Evolutionary conservation across 1,284 basidiomycete genomes (phyloP).

Genomic region (Cryptococcus floricola): DNA sequence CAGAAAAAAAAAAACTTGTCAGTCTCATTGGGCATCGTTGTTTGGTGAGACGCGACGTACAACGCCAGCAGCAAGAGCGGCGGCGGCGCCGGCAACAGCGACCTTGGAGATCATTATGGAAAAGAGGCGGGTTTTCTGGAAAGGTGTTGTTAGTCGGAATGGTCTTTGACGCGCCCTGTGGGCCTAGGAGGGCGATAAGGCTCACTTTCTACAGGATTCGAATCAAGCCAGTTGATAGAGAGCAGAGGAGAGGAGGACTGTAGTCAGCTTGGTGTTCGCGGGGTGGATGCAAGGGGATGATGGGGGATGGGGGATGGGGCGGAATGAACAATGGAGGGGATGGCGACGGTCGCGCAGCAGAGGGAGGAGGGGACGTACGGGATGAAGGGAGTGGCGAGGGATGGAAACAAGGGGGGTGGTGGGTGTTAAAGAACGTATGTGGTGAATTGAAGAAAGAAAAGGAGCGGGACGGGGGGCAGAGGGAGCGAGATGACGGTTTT

Average conservation of each 20-base stretch:
- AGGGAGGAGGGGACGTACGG: too few relatives aligned
- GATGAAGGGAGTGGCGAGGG: too few relatives aligned
- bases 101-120: conserved; percentile 23
- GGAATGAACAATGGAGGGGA: too few relatives aligned
- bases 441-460: not conserved
- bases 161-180: not conserved
- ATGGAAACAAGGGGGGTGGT: too few relatives aligned
- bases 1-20: not conserved
- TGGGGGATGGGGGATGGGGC: too few relatives aligned
- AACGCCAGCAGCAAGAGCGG: conserved; percentile 28
- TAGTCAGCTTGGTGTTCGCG: not conserved
- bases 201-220: not conserved
- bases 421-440: too few relatives aligned
- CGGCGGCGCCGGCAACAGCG: conserved; percentile 18
- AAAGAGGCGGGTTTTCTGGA: not conserved
- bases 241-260: not conserved
- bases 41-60: conserved; percentile 12
- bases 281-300: not conserved
- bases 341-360: too few relatives aligned
- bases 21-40: too few relatives aligned
- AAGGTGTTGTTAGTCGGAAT: not conserved
- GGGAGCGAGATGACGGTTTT: not conserved
- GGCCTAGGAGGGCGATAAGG: not conserved
- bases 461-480: not conserved
- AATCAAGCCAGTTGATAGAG: not conserved